Base-by-base conservation (phyloP, 371 early-diverging fungal species). In the Mortierella sp. region DNA sequence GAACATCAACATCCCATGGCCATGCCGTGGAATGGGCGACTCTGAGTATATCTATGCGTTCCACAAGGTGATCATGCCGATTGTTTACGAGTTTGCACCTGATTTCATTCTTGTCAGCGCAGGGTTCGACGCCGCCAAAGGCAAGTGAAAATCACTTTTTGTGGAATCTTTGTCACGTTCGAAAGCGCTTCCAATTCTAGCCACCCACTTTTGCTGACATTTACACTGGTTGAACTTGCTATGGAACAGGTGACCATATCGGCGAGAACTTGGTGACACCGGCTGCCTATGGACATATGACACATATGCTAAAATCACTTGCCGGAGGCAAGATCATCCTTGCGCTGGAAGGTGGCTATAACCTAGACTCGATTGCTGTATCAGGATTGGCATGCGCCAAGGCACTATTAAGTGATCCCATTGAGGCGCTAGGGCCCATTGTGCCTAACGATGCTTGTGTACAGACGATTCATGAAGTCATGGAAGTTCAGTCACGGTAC, bases 1-100 rank as follows among this genome's bases (percentile, higher is more conserved):
- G 51, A 96, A 91, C 34, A 87, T 97, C 24, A 97, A 97, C 68
- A 85, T 97, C n/a, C 91, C 94, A 5, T 97, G 95, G 95, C 83
- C 87, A 1, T 57, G 85, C n/a, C 49, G 60, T 12, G 95, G 93
- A 0, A 87, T 94, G 88, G 86, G 85, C 24, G 96, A 96, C 67
- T 88, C 90, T 2, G 97, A 96, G 67, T 97, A 97, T 71, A 54
- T 95, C 0, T 87, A 92, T 61, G 93, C 91, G 1, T 96, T 96
- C 68, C 73, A 87, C 24, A 79, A 84, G 47, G 58, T 97, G 2
- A 71, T 96, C 2, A 84, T 97, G 80, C 96, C 97, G 1, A 87
- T 95, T 57, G 88, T 92, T 1, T 63, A 71, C 25, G 94, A 96
- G 79, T 96, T 95, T 71, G 71, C 76, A 0, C 97, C 96, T 0